Evolutionary conservation across 2,329 filamentous ascomycete genomes (phyloP).

Genomic region (Apiospora koreana): DNA sequence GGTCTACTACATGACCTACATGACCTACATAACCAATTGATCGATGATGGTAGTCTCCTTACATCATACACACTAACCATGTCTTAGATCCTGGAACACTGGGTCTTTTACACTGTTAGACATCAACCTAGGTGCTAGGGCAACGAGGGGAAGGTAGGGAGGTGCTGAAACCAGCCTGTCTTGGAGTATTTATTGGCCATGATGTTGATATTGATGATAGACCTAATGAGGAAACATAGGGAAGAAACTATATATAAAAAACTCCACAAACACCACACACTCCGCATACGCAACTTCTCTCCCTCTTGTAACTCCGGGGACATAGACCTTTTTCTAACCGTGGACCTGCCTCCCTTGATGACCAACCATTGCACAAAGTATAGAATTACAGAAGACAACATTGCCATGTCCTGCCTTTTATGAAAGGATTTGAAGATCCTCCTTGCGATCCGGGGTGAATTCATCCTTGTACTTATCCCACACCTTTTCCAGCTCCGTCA

Average conservation of each 20-base stretch:
- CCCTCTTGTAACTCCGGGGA: not conserved
- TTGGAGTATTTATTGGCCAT: not conserved
- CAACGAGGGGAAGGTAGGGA: not conserved
- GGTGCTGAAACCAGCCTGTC: not conserved
- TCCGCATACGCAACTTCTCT: not conserved
- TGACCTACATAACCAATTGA: not conserved
- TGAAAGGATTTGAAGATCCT: slow-evolving; percentile 66
- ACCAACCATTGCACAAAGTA: not conserved
- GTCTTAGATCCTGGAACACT: not conserved
- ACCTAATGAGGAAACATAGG: not conserved
- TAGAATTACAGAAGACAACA: not conserved
- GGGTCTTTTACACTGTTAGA: not conserved
- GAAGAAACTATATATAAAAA: not conserved
- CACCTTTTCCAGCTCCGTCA: slow-evolving; percentile 70
- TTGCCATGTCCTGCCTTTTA: slow-evolving; percentile 14
- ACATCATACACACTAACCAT: not conserved
- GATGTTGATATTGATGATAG: not conserved
- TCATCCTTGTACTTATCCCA: slow-evolving; percentile 80
- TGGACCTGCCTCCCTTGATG: not conserved
- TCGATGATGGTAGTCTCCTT: not conserved
- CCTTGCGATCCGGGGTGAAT: slow-evolving; percentile 63
- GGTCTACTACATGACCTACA: no score
- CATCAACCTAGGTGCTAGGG: not conserved
- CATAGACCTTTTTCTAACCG: not conserved
- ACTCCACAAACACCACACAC: not conserved